These are phyloP conservation scores for Eucommia ulmoides DNA, from an alignment of 257 asterid species.

Conservation along the genomic window DNA sequence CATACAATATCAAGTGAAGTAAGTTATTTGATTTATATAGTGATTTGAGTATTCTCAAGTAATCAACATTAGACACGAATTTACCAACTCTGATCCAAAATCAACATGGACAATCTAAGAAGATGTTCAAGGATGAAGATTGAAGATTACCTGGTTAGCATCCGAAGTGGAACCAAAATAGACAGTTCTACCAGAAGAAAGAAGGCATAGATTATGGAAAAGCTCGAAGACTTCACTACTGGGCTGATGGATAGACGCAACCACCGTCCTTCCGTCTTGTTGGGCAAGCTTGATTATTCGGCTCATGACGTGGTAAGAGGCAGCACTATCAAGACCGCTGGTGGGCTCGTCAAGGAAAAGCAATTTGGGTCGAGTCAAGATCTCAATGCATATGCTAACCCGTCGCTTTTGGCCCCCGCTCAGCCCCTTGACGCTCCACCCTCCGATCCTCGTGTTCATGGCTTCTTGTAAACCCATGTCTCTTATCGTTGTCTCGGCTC, in stretches of 20 bases:
- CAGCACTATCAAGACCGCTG: too few species aligned
- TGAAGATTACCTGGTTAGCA: conserved; percentile 40
- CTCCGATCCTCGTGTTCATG: conserved; percentile 42
- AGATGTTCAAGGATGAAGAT: too few species aligned
- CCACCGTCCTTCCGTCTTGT: conserved; percentile 22
- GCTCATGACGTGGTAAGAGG: conserved; percentile 40
- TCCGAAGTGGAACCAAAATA: conserved; percentile 35
- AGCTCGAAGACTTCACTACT: conserved; percentile 49
- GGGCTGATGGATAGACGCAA: conserved; percentile 47
- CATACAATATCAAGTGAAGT: too few species aligned
- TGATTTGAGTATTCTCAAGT: too few species aligned
- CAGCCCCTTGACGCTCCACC: conserved; percentile 51
- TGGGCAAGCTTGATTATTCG: conserved; percentile 27
- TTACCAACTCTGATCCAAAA: too few species aligned
- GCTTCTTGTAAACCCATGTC: conserved; percentile 54
- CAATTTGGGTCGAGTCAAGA: conserved; percentile 41
- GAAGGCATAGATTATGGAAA: conserved; percentile 45
- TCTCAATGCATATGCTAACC: conserved; percentile 49
- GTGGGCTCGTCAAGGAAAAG: too few species aligned
- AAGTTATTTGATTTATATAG: too few species aligned
- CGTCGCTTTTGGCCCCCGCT: conserved; percentile 62
- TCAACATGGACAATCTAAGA: too few species aligned
- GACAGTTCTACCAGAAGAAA: conserved; percentile 32
- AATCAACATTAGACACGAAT: too few species aligned
- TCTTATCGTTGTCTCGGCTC: conserved; percentile 32